Evolutionary conservation across 495 filamentous ascomycete species (phyloP).

Genomic region (Jackrogersella minutella): DNA sequence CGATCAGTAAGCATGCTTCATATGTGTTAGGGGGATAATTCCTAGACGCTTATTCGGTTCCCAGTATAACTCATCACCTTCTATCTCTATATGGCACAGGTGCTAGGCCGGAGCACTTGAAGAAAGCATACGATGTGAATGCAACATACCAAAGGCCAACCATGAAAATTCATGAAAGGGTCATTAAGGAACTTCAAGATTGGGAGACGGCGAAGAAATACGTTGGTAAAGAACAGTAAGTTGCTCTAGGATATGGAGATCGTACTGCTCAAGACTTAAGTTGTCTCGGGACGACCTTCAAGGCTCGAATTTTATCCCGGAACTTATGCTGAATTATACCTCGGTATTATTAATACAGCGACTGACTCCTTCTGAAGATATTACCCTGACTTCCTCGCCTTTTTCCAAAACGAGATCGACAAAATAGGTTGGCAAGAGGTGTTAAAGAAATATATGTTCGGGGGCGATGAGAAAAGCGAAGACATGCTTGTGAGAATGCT

Average conservation of each 20-base stretch:
- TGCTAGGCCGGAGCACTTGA: slow-evolving; percentile 64
- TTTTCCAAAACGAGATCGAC: slow-evolving; percentile 77
- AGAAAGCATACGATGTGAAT: slow-evolving; percentile 66
- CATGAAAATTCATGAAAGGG: slow-evolving; percentile 48
- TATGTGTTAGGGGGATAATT: slow-evolving; percentile 42
- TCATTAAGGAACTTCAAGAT: slow-evolving; percentile 62
- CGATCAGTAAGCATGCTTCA: slow-evolving; percentile 56
- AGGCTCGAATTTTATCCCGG: neutral
- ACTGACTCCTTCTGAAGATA: slow-evolving; percentile 59
- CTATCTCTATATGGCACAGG: slow-evolving; percentile 81
- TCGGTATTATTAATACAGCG: neutral
- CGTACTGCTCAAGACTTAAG: neutral
- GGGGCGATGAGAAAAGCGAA: slow-evolving; percentile 65
- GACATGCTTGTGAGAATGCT: slow-evolving; percentile 67
- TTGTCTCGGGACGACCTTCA: neutral
- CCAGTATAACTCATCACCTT: slow-evolving; percentile 75
- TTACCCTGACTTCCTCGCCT: slow-evolving; percentile 74
- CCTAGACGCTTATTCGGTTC: slow-evolving; percentile 7
- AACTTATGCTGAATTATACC: neutral
- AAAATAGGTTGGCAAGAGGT: slow-evolving; percentile 64
- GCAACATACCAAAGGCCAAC: slow-evolving; percentile 66
- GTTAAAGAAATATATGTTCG: slow-evolving; percentile 71
- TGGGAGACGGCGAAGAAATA: slow-evolving; percentile 60
- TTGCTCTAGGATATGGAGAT: slow-evolving; percentile 11
- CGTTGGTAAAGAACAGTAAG: slow-evolving; percentile 51